A percentile compares a stretch with the other conserved stretches of the same genome.
These are phyloP conservation scores for Cordyceps pruinosa DNA, from an alignment of 2,329 filamentous ascomycete genomes.

Conservation along the genomic window DNA sequence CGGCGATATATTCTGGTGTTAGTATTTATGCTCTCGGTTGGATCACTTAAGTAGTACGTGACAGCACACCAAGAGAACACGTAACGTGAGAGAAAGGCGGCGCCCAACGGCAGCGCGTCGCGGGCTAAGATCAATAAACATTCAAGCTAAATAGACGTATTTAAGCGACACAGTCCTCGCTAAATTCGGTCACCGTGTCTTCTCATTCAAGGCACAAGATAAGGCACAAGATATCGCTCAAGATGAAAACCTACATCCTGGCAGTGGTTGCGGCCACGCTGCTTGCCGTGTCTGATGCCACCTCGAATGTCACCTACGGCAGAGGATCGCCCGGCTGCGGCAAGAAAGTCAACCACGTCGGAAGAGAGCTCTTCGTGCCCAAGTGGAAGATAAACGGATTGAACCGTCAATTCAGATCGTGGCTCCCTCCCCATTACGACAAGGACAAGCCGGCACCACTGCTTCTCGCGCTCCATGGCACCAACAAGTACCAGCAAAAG, in stretches of 20 bases:
- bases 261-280: neutral
- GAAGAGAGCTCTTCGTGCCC: neutral
- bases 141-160: too few species aligned
- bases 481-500: neutral
- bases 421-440: neutral
- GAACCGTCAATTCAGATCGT: neutral
- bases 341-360: neutral
- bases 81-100: too few species aligned
- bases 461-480: neutral
- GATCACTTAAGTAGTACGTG: too few species aligned
- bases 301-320: neutral
- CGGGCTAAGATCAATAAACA: too few species aligned
- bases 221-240: neutral
- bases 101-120: too few species aligned
- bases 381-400: neutral
- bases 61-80: too few species aligned
- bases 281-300: neutral
- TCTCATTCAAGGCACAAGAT: neutral
- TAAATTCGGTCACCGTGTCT: too few species aligned
- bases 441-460: neutral
- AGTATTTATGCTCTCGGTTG: too few species aligned
- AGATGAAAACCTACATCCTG: neutral
- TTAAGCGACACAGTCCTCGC: too few species aligned
- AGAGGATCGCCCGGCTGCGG: constrained; percentile 3
- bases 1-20: too few species aligned